These are phyloP conservation scores for Pycnococcus provasolii DNA, from an alignment of 139 green algal genomes.

Conservation along the genomic window DNA sequence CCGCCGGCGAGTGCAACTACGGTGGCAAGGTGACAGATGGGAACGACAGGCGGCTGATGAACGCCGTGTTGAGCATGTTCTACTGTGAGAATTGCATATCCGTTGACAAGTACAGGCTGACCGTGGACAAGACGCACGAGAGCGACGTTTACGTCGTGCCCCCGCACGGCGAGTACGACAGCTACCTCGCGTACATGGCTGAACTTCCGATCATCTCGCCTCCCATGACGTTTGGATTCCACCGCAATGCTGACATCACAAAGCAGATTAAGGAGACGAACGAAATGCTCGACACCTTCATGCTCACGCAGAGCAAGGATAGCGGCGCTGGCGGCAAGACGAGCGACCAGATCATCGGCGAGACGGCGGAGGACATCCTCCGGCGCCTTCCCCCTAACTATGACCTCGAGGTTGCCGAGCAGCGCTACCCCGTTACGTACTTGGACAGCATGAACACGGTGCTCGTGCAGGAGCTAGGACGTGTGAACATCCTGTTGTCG, in stretches of 20 bases:
- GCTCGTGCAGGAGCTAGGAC: conserved; percentile 53
- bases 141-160: conserved; percentile 34
- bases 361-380: conserved; percentile 33
- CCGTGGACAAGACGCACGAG: conserved; percentile 29
- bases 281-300: conserved; percentile 27
- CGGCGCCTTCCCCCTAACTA: conserved; percentile 30
- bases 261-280: conserved; percentile 50
- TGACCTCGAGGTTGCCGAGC: conserved; percentile 46
- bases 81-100: conserved; percentile 44
- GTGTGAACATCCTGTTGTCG: conserved; percentile 59
- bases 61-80: conserved; percentile 52
- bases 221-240: conserved; percentile 59
- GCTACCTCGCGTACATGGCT: conserved; percentile 60
- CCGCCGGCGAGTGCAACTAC: conserved; percentile 43
- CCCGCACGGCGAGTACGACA: conserved; percentile 41
- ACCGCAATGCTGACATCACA: conserved; percentile 64
- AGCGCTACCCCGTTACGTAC: conserved; percentile 59
- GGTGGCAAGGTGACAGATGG: conserved; percentile 54
- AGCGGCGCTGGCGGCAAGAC: conserved; percentile 9
- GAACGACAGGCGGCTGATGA: conserved; percentile 62
- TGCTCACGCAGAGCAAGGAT: conserved; percentile 31
- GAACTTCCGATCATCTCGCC: conserved; percentile 43
- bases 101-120: conserved; percentile 36
- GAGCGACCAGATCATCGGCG: conserved; percentile 29
- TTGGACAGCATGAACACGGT: conserved; percentile 74